Conservation (phyloP, 73 alveolate genomes). For the Stentor coeruleus region DNA sequence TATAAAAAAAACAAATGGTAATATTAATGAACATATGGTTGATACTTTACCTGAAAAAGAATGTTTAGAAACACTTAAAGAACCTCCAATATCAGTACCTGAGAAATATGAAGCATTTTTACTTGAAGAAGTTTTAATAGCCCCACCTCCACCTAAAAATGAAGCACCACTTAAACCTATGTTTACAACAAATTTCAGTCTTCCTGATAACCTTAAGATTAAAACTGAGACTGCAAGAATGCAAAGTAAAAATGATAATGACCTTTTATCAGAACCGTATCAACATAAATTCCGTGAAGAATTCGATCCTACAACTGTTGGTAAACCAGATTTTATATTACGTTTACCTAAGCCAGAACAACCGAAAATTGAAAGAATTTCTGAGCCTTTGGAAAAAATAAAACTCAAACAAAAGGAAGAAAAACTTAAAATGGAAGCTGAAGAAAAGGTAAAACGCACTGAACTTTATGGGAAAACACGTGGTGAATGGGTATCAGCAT, state of each 20-base stretch:
- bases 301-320: neutral
- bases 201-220: neutral
- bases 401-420: neutral
- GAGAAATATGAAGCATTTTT: constrained; percentile 18
- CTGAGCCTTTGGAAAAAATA: neutral
- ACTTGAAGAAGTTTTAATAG: constrained; percentile 12
- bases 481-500: constrained; percentile 3
- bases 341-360: neutral
- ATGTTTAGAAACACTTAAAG: neutral
- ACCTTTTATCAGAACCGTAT: neutral
- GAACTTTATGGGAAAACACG: neutral
- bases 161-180: neutral
- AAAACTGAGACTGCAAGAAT: neutral
- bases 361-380: neutral
- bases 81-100: constrained; percentile 18
- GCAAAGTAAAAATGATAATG: neutral
- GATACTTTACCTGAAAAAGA: constrained; percentile 18
- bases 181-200: neutral
- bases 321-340: constrained; percentile 9
- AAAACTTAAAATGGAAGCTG: neutral
- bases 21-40: neutral
- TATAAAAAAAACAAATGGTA: neutral
- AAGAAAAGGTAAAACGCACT: neutral
- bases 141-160: neutral
- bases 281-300: constrained; percentile 12